Conservation (phyloP, 2,329 filamentous ascomycete species). For the Pestalotiopsis sp. region DNA sequence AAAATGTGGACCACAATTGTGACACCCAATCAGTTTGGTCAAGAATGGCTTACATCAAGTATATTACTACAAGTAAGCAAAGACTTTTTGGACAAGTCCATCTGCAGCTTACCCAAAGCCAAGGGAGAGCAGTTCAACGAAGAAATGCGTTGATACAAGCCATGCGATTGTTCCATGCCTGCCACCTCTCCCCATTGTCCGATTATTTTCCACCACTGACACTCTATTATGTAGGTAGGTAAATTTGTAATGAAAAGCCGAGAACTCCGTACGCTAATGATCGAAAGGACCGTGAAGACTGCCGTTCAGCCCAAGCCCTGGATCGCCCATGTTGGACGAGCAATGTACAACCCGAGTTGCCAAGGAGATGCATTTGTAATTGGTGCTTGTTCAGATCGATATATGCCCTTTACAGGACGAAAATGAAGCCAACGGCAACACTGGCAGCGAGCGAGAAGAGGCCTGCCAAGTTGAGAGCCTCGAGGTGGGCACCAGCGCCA, state of each 20-base stretch:
- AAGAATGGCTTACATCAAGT: not conserved
- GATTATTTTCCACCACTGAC: conserved; percentile 1
- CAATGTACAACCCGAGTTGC: not conserved
- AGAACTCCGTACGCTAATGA: conserved; percentile 9
- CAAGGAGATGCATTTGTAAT: not conserved
- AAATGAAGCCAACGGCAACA: conserved; percentile 5
- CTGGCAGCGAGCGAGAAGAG: conserved; percentile 6
- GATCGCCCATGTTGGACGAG: not conserved
- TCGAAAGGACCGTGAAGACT: conserved; percentile 1
- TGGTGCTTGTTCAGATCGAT: not conserved
- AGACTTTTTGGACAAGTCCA: not conserved
- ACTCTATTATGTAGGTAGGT: conserved; percentile 4
- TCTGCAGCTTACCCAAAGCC: not conserved
- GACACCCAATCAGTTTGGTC: not conserved
- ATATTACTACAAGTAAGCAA: not conserved
- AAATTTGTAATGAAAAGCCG: not conserved
- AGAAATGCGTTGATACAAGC: not conserved
- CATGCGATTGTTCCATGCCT: not conserved
- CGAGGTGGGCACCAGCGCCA: conserved; percentile 20
- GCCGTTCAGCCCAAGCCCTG: not conserved
- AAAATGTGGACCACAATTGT: not conserved
- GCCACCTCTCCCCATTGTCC: not conserved
- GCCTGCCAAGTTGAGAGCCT: conserved; percentile 38
- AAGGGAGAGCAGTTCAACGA: not conserved
- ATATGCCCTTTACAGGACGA: not conserved